Evolutionary conservation across 306 rosid species (phyloP), one percentile per base, ranked within the genome.

Genomic region (Datisca glomerata): DNA sequence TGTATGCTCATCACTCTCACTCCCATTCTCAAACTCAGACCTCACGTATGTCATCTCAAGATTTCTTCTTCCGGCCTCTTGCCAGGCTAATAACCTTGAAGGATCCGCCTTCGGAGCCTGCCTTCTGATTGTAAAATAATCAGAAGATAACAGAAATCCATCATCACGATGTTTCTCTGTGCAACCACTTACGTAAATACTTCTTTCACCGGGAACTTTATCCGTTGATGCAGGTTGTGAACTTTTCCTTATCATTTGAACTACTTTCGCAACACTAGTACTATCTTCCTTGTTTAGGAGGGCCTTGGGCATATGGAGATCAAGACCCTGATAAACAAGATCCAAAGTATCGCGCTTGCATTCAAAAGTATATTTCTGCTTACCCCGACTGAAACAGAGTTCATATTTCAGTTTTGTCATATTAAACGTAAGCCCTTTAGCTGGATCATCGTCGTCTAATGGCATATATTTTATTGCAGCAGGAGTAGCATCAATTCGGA

Each of bases 91-190:
- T 61, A 91, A 69, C 73, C 87, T 73, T 20, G 73, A 91, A 54
- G 96, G 82, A 48, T 91, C 99, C 43, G 80, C 99, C 75, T 91
- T 91, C 9, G 94, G 93, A 12, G 94, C 74, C 53, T 91, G 99
- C 68, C 68, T 74, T 69, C 96, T 80, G 54, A 91, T 80, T 31
- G 99, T 91, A 68, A 91, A 91, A 81, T 91, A 91, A 46, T 91
- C 96, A 45, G 99, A 85, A 16, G 87, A 66, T 57, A 91, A 64
- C 20, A 91, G 57, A 74, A 91, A 91, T 43, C 96, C 99, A 60
- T 80, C 96, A 73, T 85, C 99, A 56, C 72, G 66, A 63, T 78
- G 87, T 69, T 78, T 91, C 66, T 91, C 96, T 8, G 81, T 61
- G 63, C 67, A 56, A 35, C 67, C 56, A 21, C 56, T 52, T 29